These are phyloP conservation scores for Populus hybrid DNA, from an alignment of 441 rosid species.

Conservation along the genomic window DNA sequence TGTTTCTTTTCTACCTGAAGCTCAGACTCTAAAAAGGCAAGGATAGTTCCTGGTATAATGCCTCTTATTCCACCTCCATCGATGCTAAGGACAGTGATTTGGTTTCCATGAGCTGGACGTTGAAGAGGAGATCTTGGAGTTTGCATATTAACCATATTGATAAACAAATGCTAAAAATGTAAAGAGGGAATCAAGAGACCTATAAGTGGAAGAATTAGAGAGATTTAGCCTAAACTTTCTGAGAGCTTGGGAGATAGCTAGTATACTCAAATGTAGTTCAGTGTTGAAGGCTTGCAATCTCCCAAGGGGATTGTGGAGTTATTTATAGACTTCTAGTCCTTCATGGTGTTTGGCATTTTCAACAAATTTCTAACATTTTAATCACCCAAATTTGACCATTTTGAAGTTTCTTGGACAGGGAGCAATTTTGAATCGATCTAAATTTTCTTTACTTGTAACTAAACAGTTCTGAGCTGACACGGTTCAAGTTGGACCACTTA, in stretches of 20 bases:
- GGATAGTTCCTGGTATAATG: slow-evolving; percentile 48
- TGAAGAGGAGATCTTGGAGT: not conserved
- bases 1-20: not conserved
- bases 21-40: slow-evolving; percentile 40
- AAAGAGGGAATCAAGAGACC: not conserved
- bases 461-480: not conserved
- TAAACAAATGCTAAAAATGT: not conserved
- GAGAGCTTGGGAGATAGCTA: not conserved
- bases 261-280: not conserved
- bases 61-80: slow-evolving; percentile 76
- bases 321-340: not conserved
- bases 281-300: not conserved
- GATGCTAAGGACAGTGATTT: slow-evolving; percentile 34
- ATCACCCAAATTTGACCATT: not conserved
- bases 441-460: not conserved
- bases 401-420: not conserved
- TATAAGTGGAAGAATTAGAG: not conserved
- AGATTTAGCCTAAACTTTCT: not conserved
- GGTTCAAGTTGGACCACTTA: not conserved
- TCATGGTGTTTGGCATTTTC: no score
- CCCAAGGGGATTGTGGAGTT: not conserved
- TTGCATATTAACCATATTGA: not conserved
- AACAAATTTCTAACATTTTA: not conserved
- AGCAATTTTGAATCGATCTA: not conserved
- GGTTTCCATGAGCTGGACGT: not conserved